A percentile compares a stretch with the other conserved stretches of the same genome.
Evolutionary conservation across 768 basidiomycete species (phyloP).

Genomic region (Nevesoporus exiguus): DNA sequence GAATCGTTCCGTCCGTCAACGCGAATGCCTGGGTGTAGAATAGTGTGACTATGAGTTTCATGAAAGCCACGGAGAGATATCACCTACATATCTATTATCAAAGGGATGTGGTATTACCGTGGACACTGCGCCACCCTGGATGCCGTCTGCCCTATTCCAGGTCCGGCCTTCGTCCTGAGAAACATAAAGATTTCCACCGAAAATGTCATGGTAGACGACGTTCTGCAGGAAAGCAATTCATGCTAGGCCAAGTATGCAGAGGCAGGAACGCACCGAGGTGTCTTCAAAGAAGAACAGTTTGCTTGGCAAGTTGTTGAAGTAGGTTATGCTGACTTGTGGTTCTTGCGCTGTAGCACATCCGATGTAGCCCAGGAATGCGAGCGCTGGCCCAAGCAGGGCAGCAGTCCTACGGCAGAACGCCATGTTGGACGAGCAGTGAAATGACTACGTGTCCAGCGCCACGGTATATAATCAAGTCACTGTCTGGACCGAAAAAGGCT

Average conservation of each 20-base stretch:
- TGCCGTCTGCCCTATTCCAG: conserved; percentile 49
- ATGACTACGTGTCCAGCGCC: conserved; percentile 14
- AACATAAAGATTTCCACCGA: conserved; percentile 65
- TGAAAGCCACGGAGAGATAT: not conserved
- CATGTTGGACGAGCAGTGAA: conserved; percentile 23
- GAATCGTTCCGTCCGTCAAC: conserved; percentile 66
- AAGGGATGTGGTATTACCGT: conserved; percentile 88
- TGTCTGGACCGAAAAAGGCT: not conserved
- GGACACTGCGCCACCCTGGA: conserved; percentile 54
- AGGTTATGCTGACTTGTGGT: conserved; percentile 46
- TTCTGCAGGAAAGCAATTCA: conserved; percentile 34
- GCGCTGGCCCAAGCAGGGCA: conserved; percentile 23
- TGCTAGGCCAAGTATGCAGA: not conserved
- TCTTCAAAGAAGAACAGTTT: conserved; percentile 92
- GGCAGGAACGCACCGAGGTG: conserved; percentile 62
- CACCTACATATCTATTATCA: conserved; percentile 67
- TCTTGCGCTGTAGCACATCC: conserved; percentile 36
- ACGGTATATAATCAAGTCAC: not conserved
- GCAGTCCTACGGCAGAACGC: conserved; percentile 27
- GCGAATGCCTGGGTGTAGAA: conserved; percentile 71
- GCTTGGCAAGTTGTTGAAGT: conserved; percentile 71
- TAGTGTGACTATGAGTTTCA: not conserved
- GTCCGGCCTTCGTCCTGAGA: conserved; percentile 85
- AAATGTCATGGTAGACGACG: conserved; percentile 79
- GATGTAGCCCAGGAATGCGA: conserved; percentile 22